A percentile compares a stretch with the other conserved stretches of the same genome.
These are phyloP conservation scores for Leishmania tropica DNA, from an alignment of 208 protist species.

Conservation along the genomic window DNA sequence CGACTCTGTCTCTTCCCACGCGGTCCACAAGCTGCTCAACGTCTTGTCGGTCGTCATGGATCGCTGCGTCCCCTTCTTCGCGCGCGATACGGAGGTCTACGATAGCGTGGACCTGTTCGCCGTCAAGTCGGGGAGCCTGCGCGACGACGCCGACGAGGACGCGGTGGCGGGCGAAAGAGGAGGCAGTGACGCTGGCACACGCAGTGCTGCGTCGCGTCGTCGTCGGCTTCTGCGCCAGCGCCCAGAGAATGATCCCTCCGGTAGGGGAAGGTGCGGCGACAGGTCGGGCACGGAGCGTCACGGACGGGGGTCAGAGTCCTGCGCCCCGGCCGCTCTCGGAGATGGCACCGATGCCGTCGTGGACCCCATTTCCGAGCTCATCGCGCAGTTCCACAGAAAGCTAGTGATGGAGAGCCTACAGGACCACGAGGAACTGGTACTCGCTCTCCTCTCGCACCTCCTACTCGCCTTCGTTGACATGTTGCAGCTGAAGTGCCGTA, in stretches of 20 bases:
- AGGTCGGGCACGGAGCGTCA: background rate
- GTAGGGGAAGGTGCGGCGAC: background rate
- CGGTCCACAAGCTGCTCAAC: slow-evolving; percentile 85
- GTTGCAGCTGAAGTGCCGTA: slow-evolving; percentile 64
- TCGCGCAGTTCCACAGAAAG: slow-evolving; percentile 60
- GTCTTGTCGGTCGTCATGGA: slow-evolving; percentile 82
- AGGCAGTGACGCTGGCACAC: background rate
- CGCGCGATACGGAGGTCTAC: slow-evolving; percentile 70
- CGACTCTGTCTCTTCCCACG: slow-evolving; percentile 72
- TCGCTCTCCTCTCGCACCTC: slow-evolving; percentile 66
- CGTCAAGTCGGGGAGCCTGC: slow-evolving; percentile 52
- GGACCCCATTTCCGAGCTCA: slow-evolving; percentile 59
- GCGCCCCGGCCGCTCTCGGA: background rate
- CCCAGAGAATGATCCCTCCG: background rate
- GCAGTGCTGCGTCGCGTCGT: slow-evolving; percentile 6
- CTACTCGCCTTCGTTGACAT: slow-evolving; percentile 78
- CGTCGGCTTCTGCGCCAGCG: slow-evolving; percentile 33
- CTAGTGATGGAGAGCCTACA: slow-evolving; percentile 71
- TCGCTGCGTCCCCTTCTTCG: slow-evolving; percentile 69
- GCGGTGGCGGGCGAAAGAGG: slow-evolving; percentile 8
- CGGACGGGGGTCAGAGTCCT: slow-evolving; percentile 7
- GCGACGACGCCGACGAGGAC: slow-evolving; percentile 16
- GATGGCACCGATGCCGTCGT: slow-evolving; percentile 13
- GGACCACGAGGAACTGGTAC: slow-evolving; percentile 76
- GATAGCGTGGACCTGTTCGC: slow-evolving; percentile 77